These are phyloP conservation scores for Podila horticola DNA, from an alignment of 192 early-diverging fungal genomes.

Conservation along the genomic window DNA sequence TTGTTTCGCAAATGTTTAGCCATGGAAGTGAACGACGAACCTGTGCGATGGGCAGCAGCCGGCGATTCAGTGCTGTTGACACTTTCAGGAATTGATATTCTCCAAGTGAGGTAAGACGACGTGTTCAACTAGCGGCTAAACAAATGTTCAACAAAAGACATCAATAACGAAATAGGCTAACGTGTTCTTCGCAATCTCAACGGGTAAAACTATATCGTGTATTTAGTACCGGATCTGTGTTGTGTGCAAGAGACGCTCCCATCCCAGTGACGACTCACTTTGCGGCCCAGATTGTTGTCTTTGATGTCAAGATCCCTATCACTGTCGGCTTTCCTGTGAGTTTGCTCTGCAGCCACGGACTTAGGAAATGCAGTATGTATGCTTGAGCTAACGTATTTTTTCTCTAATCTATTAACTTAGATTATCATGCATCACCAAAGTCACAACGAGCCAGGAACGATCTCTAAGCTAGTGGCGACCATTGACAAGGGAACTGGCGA, in stretches of 20 bases:
- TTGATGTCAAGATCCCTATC: slow-evolving; percentile 92
- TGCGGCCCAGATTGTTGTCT: slow-evolving; percentile 89
- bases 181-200: no score
- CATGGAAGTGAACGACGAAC: slow-evolving; percentile 77
- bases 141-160: neutral
- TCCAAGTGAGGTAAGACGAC: slow-evolving; percentile 68
- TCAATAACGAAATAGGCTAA: neutral
- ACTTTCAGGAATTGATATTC: slow-evolving; percentile 75
- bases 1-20: slow-evolving; percentile 55
- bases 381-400: neutral
- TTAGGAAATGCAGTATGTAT: neutral
- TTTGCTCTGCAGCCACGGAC: neutral
- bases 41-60: slow-evolving; percentile 88
- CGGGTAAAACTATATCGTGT: no score
- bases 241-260: slow-evolving; percentile 76
- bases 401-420: slow-evolving; percentile 27
- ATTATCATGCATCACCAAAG: slow-evolving; percentile 89
- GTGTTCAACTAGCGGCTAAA: neutral
- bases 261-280: slow-evolving; percentile 85
- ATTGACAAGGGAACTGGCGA: slow-evolving; percentile 88
- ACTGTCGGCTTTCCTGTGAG: slow-evolving; percentile 89
- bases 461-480: slow-evolving; percentile 79
- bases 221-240: slow-evolving; percentile 79
- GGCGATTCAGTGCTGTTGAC: slow-evolving; percentile 91
- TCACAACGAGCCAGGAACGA: slow-evolving; percentile 78